Conservation (phyloP, 768 basidiomycete species). For the Termitomyces sp. region DNA sequence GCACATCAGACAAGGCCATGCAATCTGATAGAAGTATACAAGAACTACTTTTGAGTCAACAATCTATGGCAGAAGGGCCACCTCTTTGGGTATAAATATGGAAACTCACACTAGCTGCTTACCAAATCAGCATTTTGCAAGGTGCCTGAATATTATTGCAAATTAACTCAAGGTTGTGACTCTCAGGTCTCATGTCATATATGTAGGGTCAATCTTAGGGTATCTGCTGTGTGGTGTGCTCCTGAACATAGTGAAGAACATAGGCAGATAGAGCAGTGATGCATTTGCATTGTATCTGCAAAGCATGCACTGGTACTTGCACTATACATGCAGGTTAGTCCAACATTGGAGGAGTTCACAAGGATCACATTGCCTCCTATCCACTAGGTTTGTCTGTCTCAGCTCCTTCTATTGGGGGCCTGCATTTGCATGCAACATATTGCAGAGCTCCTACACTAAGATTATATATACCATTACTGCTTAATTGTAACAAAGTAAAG, state of each 20-base stretch:
- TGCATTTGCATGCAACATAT: neutral
- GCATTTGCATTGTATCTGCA: no score
- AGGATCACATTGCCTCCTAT: neutral
- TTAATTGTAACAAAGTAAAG: no score
- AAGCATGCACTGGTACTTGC: no score
- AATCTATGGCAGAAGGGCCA: neutral
- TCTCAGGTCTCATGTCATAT: constrained; percentile 21
- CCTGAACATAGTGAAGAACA: neutral
- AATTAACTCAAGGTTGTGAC: neutral
- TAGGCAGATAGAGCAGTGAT: constrained; percentile 3
- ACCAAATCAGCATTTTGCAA: constrained; percentile 16
- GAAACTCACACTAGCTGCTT: constrained; percentile 6
- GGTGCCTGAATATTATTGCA: constrained; percentile 2
- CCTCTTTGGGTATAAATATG: constrained; percentile 7
- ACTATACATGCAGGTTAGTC: neutral
- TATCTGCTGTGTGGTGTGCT: constrained; percentile 15
- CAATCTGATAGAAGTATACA: constrained; percentile 6
- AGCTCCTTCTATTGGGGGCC: neutral
- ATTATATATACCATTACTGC: no score
- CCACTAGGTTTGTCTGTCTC: neutral
- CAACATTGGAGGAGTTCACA: neutral
- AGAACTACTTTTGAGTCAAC: constrained; percentile 8
- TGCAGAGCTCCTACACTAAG: neutral
- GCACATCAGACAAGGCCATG: constrained; percentile 3
- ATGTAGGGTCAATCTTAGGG: constrained; percentile 18